phyloP scores from a whole-genome alignment of 2,329 filamentous ascomycete genomes.

The Hypoxylon sp. region DNA sequence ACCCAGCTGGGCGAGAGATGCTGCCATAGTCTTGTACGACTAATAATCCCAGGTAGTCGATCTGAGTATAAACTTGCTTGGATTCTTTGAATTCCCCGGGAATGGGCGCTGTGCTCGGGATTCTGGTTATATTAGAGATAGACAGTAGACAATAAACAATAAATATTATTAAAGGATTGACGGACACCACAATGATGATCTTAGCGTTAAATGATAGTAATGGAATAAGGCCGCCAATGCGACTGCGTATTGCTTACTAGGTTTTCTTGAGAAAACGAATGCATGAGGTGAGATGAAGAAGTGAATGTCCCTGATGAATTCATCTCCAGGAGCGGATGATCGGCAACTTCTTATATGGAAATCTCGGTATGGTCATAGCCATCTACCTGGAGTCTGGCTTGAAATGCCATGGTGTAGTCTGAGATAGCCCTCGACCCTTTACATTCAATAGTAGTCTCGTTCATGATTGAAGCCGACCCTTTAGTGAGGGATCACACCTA shows the following conservation, averaged over 20 bases:
- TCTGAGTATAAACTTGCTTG: slow-evolving; percentile 8
- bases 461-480: slow-evolving; percentile 13
- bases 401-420: neutral
- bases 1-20: slow-evolving; percentile 42
- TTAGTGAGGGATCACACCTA: slow-evolving; percentile 21
- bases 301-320: slow-evolving; percentile 1
- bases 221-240: slow-evolving; percentile 28
- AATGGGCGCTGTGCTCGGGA: neutral
- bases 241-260: slow-evolving; percentile 36
- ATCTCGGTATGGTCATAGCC: neutral
- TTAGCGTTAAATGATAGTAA: slow-evolving; percentile 29
- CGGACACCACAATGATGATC: neutral
- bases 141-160: neutral
- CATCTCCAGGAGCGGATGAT: slow-evolving; percentile 23
- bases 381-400: slow-evolving; percentile 8
- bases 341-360: slow-evolving; percentile 31
- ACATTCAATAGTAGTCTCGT: slow-evolving; percentile 21
- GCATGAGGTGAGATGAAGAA: slow-evolving; percentile 14
- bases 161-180: slow-evolving; percentile 2
- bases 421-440: neutral
- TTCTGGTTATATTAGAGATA: slow-evolving; percentile 1
- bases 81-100: no score
- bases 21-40: slow-evolving; percentile 14
- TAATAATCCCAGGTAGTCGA: neutral
- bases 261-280: slow-evolving; percentile 11